Conservation (phyloP, 2,329 filamentous ascomycete genomes). For the Celoporthe dispersa region DNA sequence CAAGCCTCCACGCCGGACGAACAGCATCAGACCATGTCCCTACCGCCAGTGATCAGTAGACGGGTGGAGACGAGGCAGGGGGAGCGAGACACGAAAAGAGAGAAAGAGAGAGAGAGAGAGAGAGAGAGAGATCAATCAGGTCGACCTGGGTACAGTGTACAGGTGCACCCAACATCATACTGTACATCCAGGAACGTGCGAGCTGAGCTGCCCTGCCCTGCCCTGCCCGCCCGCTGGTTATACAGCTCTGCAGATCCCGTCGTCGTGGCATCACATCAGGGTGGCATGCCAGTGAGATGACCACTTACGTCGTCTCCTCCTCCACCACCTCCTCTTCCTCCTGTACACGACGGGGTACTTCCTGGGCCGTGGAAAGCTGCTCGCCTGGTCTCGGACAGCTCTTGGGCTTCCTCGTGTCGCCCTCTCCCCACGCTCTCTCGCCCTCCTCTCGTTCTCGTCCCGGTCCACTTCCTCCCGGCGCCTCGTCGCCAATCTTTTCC, state of each 20-base stretch:
- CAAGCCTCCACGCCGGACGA: not conserved
- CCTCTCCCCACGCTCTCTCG: too few species aligned
- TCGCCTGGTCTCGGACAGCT: not conserved
- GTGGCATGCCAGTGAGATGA: not conserved
- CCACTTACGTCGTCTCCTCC: not conserved
- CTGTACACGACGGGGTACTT: not conserved
- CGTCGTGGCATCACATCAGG: not conserved
- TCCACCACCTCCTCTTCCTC: not conserved
- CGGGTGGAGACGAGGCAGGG: not conserved
- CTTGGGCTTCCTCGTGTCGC: not conserved
- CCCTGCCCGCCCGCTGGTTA: not conserved
- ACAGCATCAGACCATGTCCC: not conserved
- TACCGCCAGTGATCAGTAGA: not conserved
- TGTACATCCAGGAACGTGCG: not conserved
- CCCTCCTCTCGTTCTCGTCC: constrained; percentile 6
- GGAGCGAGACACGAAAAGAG: too few species aligned
- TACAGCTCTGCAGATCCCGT: not conserved
- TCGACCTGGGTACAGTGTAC: not conserved
- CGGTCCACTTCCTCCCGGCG: constrained; percentile 2
- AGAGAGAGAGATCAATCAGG: not conserved
- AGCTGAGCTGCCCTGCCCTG: not conserved
- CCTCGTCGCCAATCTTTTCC: constrained; percentile 18
- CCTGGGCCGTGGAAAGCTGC: not conserved
- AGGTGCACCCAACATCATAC: not conserved
- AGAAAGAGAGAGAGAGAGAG: too few species aligned